phyloP scores from a whole-genome alignment of 129 eudicot genomes.

The Mikania micrantha region DNA sequence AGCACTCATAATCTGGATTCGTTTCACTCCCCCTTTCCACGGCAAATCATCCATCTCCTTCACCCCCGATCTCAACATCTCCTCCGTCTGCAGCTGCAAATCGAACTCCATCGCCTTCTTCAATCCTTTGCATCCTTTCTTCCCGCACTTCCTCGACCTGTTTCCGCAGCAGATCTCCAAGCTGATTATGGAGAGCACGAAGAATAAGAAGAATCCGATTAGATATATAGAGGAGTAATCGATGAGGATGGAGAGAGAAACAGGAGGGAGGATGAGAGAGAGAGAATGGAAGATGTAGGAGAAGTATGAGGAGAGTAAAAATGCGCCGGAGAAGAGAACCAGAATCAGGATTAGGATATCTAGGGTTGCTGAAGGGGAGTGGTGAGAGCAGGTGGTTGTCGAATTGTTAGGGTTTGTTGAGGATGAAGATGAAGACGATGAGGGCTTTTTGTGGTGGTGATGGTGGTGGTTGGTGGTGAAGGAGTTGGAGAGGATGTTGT shows the following conservation, averaged over 20 bases:
- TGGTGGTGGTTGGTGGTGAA: constrained; percentile 23
- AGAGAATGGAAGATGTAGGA: constrained; percentile 64
- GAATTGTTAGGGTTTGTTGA: constrained; percentile 25
- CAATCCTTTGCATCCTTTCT: constrained; percentile 55
- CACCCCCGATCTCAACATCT: constrained; percentile 37
- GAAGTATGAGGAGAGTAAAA: no score
- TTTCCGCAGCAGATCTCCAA: constrained; percentile 50
- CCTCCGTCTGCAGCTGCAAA: constrained; percentile 85
- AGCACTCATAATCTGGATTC: constrained; percentile 76
- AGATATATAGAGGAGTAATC: constrained; percentile 25
- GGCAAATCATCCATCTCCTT: constrained; percentile 71
- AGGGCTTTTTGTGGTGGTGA: constrained; percentile 31
- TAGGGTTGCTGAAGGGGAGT: constrained; percentile 70
- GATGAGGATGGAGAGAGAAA: constrained; percentile 18
- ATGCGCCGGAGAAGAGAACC: constrained; percentile 74
- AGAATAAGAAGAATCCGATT: no score
- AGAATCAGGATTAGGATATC: constrained; percentile 63
- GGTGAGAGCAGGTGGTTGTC: constrained; percentile 36
- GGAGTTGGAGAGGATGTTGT: constrained; percentile 38
- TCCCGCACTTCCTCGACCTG: constrained; percentile 58
- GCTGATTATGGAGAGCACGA: constrained; percentile 19
- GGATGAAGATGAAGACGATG: constrained; percentile 7
- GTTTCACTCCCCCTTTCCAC: constrained; percentile 83
- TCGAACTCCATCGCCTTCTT: constrained; percentile 82
- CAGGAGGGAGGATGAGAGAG: constrained; percentile 52